These are phyloP conservation scores for Alternaria viburni DNA, from an alignment of 2,329 filamentous ascomycete species.

Conservation along the genomic window DNA sequence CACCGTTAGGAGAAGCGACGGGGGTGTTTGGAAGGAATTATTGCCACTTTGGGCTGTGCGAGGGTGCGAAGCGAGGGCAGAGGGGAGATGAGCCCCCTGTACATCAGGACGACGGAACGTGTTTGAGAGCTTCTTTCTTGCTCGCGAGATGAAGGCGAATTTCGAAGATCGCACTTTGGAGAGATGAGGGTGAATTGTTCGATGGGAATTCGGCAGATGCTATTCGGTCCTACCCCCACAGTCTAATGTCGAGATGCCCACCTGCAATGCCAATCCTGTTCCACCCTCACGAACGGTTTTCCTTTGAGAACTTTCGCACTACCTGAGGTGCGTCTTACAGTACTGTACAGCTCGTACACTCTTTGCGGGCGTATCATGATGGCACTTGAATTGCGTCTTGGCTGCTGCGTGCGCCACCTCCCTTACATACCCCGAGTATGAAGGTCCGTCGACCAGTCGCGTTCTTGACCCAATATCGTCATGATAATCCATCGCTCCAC, in stretches of 20 bases:
- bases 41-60: slow-evolving; percentile 9
- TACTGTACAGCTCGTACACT: not conserved
- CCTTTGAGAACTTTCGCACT: not conserved
- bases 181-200: not conserved
- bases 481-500: not conserved
- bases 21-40: not conserved
- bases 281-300: not conserved
- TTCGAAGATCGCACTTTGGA: not conserved
- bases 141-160: not conserved
- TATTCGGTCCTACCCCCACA: not conserved
- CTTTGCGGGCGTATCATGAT: not conserved
- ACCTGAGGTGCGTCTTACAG: not conserved
- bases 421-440: not conserved
- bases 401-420: not conserved
- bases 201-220: not conserved
- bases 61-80: slow-evolving; percentile 2
- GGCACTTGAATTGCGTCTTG: not conserved
- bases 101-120: not conserved
- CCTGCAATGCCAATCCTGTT: not conserved
- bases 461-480: not conserved
- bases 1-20: not conserved
- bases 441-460: not conserved
- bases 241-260: not conserved
- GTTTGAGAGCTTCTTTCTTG: not conserved
- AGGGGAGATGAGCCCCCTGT: slow-evolving; percentile 3